Evolutionary conservation across 495 filamentous ascomycete species (phyloP).

Genomic region (Xylaria intraflava): DNA sequence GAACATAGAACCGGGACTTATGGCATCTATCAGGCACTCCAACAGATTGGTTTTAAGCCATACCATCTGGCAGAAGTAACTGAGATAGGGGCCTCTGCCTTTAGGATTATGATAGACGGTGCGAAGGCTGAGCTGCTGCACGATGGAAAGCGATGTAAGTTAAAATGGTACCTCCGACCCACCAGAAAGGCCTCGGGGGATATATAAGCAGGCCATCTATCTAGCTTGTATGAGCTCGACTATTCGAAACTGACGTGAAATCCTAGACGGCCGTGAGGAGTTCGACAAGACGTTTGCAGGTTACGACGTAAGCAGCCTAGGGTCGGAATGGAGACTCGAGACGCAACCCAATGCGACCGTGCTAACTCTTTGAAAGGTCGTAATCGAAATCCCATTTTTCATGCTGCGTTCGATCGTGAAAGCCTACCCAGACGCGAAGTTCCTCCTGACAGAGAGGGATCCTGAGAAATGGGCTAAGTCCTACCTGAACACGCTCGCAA

Average conservation of each 20-base stretch:
- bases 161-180: not conserved
- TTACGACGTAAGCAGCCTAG: constrained; percentile 21
- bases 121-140: constrained; percentile 18
- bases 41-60: constrained; percentile 21
- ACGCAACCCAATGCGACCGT: not conserved
- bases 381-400: constrained; percentile 28
- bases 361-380: constrained; percentile 8
- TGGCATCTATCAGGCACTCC: constrained; percentile 24
- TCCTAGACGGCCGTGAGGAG: constrained; percentile 20
- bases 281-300: constrained; percentile 29
- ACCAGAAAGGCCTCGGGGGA: not conserved
- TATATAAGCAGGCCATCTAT: too few species aligned
- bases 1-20: constrained; percentile 21
- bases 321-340: not conserved
- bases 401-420: constrained; percentile 19
- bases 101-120: constrained; percentile 18
- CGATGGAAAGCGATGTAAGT: constrained; percentile 23
- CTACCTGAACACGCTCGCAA: constrained; percentile 16
- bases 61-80: constrained; percentile 25
- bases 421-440: constrained; percentile 30
- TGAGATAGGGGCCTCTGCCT: not conserved
- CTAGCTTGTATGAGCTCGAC: too few species aligned
- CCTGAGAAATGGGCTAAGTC: constrained; percentile 30
- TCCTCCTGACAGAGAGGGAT: constrained; percentile 27
- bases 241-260: not conserved